Percentiles rank a stretch among this genome's conserved stretches.
phyloP scores from a whole-genome alignment of 805 yeast genomes.

The Candida taoyuanica region DNA sequence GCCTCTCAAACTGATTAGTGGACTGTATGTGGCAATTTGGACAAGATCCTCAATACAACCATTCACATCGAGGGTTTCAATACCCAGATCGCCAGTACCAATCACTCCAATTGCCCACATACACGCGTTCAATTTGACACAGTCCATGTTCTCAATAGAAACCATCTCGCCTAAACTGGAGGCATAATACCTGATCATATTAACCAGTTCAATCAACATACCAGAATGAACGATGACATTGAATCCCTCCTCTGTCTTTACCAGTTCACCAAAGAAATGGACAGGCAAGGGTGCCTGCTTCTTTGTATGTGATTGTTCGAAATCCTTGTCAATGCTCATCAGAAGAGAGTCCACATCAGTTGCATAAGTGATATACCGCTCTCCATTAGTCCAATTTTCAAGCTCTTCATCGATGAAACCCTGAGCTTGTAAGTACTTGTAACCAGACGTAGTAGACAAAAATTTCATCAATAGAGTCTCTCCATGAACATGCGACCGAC shows the following conservation, averaged over 20 bases:
- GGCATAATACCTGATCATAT: conserved; percentile 31
- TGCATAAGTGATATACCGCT: conserved; percentile 42
- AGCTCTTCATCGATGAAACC: conserved; percentile 64
- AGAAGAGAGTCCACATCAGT: conserved; percentile 41
- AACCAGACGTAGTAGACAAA: conserved; percentile 65
- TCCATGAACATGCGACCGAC: conserved; percentile 26
- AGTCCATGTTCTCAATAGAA: conserved; percentile 29
- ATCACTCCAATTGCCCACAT: conserved; percentile 87
- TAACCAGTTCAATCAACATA: conserved; percentile 37
- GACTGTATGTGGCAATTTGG: conserved; percentile 41
- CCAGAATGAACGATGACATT: conserved; percentile 50
- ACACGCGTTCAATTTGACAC: conserved; percentile 58
- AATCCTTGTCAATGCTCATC: conserved; percentile 18
- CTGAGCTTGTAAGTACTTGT: conserved; percentile 51
- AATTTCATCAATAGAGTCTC: conserved; percentile 59
- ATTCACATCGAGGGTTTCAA: conserved; percentile 49
- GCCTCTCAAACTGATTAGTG: conserved; percentile 61
- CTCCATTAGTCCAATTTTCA: conserved; percentile 55
- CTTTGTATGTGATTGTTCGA: conserved; percentile 6
- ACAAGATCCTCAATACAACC: conserved; percentile 52
- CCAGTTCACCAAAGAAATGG: conserved; percentile 77
- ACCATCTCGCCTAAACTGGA: conserved; percentile 19
- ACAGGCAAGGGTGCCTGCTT: conserved; percentile 37
- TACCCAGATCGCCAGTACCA: conserved; percentile 69
- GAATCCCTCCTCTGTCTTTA: conserved; percentile 78